phyloP scores from a whole-genome alignment of 176 grass and related monocot genomes.

The Oryza punctata region DNA sequence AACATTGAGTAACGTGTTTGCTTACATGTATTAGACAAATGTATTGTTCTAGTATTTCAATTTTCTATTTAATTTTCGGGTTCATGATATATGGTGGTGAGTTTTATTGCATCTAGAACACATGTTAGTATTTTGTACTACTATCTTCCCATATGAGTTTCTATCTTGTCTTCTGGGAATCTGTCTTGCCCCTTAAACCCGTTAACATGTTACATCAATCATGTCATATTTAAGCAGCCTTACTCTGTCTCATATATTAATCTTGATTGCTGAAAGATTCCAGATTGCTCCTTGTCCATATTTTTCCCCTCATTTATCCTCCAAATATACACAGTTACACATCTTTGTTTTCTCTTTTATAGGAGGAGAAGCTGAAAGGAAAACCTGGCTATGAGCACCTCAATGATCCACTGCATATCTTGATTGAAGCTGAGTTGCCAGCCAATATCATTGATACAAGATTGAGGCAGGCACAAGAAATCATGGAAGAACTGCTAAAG shows the following conservation, averaged over 20 bases:
- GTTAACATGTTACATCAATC: background rate
- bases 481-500: conserved; percentile 79
- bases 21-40: background rate
- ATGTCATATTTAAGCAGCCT: background rate
- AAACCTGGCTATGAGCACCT: conserved; percentile 89
- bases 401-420: conserved; percentile 80
- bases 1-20: conserved; percentile 7
- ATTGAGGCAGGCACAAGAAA: conserved; percentile 78
- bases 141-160: background rate
- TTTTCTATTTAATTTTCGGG: background rate
- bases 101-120: background rate
- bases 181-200: background rate
- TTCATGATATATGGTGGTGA: background rate
- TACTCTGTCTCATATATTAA: conserved; percentile 3
- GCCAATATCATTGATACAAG: conserved; percentile 71
- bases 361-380: conserved; percentile 83
- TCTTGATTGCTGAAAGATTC: background rate
- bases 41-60: background rate
- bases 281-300: background rate
- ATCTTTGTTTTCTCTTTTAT: conserved; percentile 19
- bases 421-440: conserved; percentile 85
- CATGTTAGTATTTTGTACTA: background rate
- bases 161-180: background rate
- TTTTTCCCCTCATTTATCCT: background rate
- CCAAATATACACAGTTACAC: background rate